phyloP scores from a whole-genome alignment of 129 eudicot species.

The Escallonia herrerae region DNA sequence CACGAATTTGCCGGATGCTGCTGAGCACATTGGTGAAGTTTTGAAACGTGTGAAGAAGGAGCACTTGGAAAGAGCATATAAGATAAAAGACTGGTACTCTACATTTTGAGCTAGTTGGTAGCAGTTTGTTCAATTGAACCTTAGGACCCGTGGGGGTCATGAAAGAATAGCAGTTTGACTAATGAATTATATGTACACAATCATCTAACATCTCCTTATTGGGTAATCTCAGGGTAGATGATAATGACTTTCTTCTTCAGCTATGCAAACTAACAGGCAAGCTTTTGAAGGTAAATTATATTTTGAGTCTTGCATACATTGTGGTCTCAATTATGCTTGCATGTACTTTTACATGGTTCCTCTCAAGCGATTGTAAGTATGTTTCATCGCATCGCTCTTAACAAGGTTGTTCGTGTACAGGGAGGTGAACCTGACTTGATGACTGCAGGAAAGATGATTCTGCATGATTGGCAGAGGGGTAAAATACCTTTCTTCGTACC shows the following conservation, averaged over 20 bases:
- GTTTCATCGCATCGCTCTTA: not conserved
- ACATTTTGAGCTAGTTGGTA: too few species aligned
- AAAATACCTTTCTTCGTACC: conserved; percentile 93
- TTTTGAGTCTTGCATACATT: not conserved
- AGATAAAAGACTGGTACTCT: conserved; percentile 66
- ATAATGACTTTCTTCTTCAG: conserved; percentile 81
- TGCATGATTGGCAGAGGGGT: conserved; percentile 99
- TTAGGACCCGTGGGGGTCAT: too few species aligned
- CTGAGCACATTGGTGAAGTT: conserved; percentile 97
- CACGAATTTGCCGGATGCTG: conserved; percentile 82
- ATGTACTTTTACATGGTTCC: not conserved
- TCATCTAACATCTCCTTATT: not conserved
- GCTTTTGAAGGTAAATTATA: conserved; percentile 61
- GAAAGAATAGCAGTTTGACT: too few species aligned
- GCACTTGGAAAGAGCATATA: conserved; percentile 85
- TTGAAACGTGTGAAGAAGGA: conserved; percentile 85
- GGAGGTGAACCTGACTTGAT: conserved; percentile 93
- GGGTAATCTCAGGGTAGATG: conserved; percentile 63
- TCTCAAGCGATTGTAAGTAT: not conserved
- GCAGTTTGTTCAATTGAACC: too few species aligned
- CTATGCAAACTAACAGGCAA: conserved; percentile 82
- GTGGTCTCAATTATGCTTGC: not conserved
- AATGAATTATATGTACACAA: too few species aligned
- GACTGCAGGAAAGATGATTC: conserved; percentile 96
- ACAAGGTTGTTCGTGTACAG: conserved; percentile 23